Evolutionary conservation across 352 stramenopile species (phyloP).

Genomic region (Poterioochromonas sp.): DNA sequence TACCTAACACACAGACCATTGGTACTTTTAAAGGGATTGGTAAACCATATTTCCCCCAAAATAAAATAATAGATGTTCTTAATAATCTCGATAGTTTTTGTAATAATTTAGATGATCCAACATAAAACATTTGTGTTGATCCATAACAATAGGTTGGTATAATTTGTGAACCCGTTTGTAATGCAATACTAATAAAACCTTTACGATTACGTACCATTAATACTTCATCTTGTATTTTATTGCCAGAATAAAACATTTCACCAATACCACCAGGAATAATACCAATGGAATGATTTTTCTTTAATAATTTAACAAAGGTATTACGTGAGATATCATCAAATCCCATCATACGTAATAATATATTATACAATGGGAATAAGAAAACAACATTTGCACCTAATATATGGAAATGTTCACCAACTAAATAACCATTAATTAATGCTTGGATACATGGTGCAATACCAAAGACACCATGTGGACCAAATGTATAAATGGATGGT

Average conservation of each 20-base stretch:
- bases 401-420: constrained; percentile 7
- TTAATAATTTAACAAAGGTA: not conserved
- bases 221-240: not conserved
- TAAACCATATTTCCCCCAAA: constrained; percentile 3
- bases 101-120: not conserved
- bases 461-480: not conserved
- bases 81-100: not conserved
- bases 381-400: not conserved
- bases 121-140: not conserved
- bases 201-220: not conserved
- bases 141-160: not conserved
- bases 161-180: not conserved
- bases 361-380: not conserved
- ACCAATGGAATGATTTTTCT: not conserved
- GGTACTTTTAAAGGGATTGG: not conserved
- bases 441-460: not conserved
- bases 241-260: constrained; percentile 3
- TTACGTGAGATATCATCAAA: not conserved
- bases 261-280: not conserved
- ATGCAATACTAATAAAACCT: not conserved
- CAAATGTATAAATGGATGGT: not conserved
- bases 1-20: not conserved
- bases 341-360: not conserved
- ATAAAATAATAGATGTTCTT: not conserved
- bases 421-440: not conserved